Evolutionary conservation across 768 basidiomycete genomes (phyloP), one percentile per base, ranked within the genome.

Genomic region (Chalciporus chontae): DNA sequence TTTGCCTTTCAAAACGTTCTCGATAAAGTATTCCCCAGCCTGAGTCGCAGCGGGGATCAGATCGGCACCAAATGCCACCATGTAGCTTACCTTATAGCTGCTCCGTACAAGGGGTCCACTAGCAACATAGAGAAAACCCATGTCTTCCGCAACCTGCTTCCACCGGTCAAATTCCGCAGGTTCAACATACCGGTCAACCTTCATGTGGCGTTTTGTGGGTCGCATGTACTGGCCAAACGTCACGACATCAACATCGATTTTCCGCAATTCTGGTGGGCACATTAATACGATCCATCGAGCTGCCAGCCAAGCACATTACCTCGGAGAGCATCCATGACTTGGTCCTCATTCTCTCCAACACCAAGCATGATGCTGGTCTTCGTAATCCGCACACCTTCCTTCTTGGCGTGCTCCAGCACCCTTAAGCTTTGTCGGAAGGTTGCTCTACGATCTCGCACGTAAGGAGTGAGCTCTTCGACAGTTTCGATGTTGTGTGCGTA

Each of bases 161-260:
- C 95, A 99, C 48, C 77, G 73, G 53, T 90, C 88, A 59, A 98
- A 99, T 65, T 98, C 94, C 4, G 82, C 79, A 1, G 96, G 96
- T 52, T 91, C 83, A 19, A 98, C 93, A 60, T 99, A 99, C 26
- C 92, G 87, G 57, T 92, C 87, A 9, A 99, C 96, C 69, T 98
- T 99, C 96, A 99, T 98, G 70, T 99, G 96, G 24, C 85, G 81
- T 69, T 98, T 98, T 8, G 96, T 97, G 7, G 96, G 96, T 43
- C 96, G 87, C 96, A 99, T 98, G 69, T 99, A 99, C 71, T 99
- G 96, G 2, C 96, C 96, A 65, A 99, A 98, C 2, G 96, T 99
- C 24, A 99, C 93, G 6, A 99, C 95, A 62, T 98, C 95, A 40
- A 98, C 94, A 57, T 92, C 79, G 40, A 83, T 74, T 56, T 84